These are phyloP conservation scores for Fusarium burgessii DNA, from an alignment of 2,329 filamentous ascomycete species.

Conservation along the genomic window DNA sequence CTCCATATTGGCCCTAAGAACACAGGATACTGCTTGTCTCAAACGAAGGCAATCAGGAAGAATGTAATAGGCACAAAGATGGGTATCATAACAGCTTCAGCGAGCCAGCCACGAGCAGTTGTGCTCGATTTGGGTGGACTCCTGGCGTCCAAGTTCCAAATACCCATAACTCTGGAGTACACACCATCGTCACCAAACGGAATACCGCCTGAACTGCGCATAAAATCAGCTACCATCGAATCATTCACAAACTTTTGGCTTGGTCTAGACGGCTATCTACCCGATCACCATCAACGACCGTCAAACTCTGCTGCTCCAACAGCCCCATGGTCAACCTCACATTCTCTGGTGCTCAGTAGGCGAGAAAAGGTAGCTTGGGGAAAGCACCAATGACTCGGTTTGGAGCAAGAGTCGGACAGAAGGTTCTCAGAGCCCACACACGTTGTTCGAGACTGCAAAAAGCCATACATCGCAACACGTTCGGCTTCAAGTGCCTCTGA, in stretches of 20 bases:
- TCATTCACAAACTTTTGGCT: neutral
- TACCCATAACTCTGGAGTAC: neutral
- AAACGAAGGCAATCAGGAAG: neutral
- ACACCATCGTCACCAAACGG: accelerated
- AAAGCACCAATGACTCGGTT: accelerated
- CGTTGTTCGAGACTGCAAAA: accelerated
- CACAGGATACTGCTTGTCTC: neutral
- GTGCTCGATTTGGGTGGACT: neutral
- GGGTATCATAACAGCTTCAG: neutral
- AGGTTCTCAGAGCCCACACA: neutral
- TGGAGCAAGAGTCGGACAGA: neutral
- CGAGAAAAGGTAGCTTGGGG: neutral
- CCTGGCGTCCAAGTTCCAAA: neutral
- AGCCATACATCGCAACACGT: accelerated
- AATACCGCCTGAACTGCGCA: neutral
- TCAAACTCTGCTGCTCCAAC: neutral
- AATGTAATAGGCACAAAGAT: neutral
- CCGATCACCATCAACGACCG: neutral
- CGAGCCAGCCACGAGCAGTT: neutral
- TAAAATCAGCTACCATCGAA: conserved; percentile 1
- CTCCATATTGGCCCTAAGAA: neutral
- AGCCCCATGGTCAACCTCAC: neutral
- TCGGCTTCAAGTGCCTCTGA: neutral
- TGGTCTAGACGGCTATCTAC: neutral
- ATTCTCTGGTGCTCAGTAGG: neutral